A percentile compares a stretch with the other conserved stretches of the same genome.
Conservation (phyloP, 1,284 basidiomycete genomes). For the Thelephora terrestris region DNA sequence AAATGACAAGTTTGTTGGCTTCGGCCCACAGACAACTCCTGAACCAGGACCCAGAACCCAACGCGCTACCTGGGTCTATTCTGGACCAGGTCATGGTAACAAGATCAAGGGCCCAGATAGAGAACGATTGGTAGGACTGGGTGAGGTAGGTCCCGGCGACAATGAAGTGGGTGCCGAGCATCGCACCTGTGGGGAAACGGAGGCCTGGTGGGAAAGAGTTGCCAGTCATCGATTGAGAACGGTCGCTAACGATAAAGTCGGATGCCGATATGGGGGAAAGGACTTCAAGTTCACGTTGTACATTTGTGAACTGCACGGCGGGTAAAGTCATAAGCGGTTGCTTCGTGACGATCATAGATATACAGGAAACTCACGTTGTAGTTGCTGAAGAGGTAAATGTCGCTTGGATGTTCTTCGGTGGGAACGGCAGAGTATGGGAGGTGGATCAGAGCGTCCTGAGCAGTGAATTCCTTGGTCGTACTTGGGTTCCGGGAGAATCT, state of each 20-base stretch:
- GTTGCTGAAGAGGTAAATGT: constrained; percentile 78
- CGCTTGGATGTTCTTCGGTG: constrained; percentile 64
- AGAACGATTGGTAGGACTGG: constrained; percentile 82
- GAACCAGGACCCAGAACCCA: constrained; percentile 82
- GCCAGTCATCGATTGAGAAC: constrained; percentile 68
- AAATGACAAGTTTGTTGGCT: constrained; percentile 76
- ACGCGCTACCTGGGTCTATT: constrained; percentile 72
- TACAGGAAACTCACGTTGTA: constrained; percentile 58
- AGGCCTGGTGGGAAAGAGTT: constrained; percentile 80
- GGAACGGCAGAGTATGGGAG: constrained; percentile 65
- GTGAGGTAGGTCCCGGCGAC: constrained; percentile 87
- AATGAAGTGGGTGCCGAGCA: constrained; percentile 81
- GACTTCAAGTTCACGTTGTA: constrained; percentile 86
- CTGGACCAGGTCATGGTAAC: constrained; percentile 75
- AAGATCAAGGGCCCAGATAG: constrained; percentile 83
- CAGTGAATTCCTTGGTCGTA: constrained; percentile 33
- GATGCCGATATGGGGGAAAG: constrained; percentile 66
- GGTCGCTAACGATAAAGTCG: constrained; percentile 65
- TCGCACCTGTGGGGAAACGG: constrained; percentile 86
- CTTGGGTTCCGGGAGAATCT: constrained; percentile 40
- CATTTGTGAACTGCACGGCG: constrained; percentile 75
- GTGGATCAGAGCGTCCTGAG: constrained; percentile 55
- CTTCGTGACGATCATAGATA: neutral
- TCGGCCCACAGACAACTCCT: constrained; percentile 75
- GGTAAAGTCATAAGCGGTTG: neutral